Percentiles rank a stretch among this genome's conserved stretches.
Conservation (phyloP, 345 rosid genomes). For the Cardamine resedifolia region DNA sequence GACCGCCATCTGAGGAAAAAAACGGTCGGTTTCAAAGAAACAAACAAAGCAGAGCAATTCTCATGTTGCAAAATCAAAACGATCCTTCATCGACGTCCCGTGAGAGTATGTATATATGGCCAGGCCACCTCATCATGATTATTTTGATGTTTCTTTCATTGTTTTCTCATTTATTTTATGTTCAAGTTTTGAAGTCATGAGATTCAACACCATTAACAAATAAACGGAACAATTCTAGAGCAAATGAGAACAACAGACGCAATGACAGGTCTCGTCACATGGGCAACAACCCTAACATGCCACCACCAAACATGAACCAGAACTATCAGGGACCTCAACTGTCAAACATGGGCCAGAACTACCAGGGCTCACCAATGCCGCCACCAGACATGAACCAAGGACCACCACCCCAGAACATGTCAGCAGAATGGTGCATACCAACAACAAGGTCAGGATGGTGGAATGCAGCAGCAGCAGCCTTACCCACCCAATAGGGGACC, state of each 20-base stretch:
- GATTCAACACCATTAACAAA: too few species aligned
- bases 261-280: slow-evolving; percentile 61
- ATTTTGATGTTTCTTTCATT: too few species aligned
- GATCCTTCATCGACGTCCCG: too few species aligned
- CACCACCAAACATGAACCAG: neutral
- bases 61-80: too few species aligned
- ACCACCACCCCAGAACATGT: neutral
- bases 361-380: neutral
- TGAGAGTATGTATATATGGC: too few species aligned
- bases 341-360: neutral
- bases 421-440: slow-evolving; percentile 23
- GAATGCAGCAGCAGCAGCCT: slow-evolving; percentile 2
- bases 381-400: neutral
- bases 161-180: too few species aligned
- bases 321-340: neutral
- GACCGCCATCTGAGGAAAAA: too few species aligned
- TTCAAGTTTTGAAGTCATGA: too few species aligned
- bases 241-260: slow-evolving; percentile 74
- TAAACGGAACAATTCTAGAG: slow-evolving; percentile 76
- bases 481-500: slow-evolving; percentile 4
- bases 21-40: too few species aligned
- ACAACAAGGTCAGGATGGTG: slow-evolving; percentile 19
- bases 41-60: too few species aligned
- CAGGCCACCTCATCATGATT: too few species aligned
- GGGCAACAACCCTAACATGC: neutral